Percentiles rank a stretch among this genome's conserved stretches.
Evolutionary conservation across 2,329 filamentous ascomycete species (phyloP).

Genomic region (Microsporum canis): DNA sequence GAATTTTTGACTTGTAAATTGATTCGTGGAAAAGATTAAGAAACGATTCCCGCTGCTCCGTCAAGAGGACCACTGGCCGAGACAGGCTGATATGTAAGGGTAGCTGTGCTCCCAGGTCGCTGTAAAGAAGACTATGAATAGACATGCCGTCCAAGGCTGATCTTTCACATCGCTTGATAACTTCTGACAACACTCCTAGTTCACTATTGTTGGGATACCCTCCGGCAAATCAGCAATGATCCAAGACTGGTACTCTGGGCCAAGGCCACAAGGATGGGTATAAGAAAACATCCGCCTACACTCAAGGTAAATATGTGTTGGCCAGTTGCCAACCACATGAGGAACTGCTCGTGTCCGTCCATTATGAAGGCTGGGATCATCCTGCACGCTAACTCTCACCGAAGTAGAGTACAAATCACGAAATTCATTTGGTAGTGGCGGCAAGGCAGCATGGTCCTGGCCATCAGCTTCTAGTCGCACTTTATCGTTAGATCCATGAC

Average conservation of each 20-base stretch:
- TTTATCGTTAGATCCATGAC: conserved; percentile 8
- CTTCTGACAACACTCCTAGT: conserved; percentile 21
- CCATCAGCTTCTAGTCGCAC: neutral
- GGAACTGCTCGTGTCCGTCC: conserved; percentile 72
- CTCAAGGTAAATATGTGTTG: conserved; percentile 82
- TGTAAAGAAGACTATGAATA: conserved; percentile 60
- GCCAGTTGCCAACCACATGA: conserved; percentile 84
- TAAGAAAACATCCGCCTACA: conserved; percentile 48
- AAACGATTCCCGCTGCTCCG: conserved; percentile 60
- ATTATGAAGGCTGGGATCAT: conserved; percentile 75
- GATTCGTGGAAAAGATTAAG: conserved; percentile 42
- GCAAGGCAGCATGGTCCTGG: conserved; percentile 36
- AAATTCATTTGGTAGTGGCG: conserved; percentile 68
- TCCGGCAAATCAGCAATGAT: conserved; percentile 17
- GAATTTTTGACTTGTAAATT: conserved; percentile 34
- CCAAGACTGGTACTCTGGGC: neutral
- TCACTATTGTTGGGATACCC: conserved; percentile 33
- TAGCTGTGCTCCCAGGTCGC: conserved; percentile 62
- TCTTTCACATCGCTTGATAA: conserved; percentile 22
- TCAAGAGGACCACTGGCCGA: conserved; percentile 61
- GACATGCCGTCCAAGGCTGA: conserved; percentile 33
- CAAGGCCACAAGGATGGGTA: neutral
- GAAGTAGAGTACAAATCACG: conserved; percentile 82
- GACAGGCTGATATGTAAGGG: conserved; percentile 90
- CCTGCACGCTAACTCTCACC: conserved; percentile 61